Evolutionary conservation across 2,329 filamentous ascomycete genomes (phyloP), one percentile per base, ranked within the genome.

Genomic region (Xylariaceae sp.): DNA sequence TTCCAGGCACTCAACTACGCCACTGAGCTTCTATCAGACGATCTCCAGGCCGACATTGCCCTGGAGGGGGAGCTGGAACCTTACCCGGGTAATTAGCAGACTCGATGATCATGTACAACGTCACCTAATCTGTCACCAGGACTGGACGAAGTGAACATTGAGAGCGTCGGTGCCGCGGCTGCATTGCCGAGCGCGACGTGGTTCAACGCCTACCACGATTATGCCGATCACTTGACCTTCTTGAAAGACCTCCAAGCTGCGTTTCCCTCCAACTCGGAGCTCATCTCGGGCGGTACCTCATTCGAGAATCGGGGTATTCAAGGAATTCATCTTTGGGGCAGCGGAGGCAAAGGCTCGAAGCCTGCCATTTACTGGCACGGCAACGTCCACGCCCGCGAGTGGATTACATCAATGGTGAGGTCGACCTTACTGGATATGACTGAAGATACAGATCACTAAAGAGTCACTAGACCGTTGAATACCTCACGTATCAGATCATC

Each of bases 271-370:
- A 70, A 74, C 45, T 67, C 74, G 13, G 69, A 74, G 52, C 63
- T 76, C 38, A 64, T 77, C 36, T 66, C 62, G 6, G 59, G 68
- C 9, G 75, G 75, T 4, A 64, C 58, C 4, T 74, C 73, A 2
- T 63, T 64, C 30, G 57, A 73, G 42, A 69, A 70, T 3, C 64
- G 70, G 19, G 45, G 60, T 44, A 87, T 89, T 36, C 76, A 78
- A 12, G 85, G 81, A 11, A 66, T 79, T 38, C 74, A 77, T 51
- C 64, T 78, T 44, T 78, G 68, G 64, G 74, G 74, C 39, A 65
- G 56, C 43, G 61, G 61, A 3, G 65, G 67, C 12, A 69, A 67
- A 47, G 68, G 65, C 18, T 63, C 58, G 30, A 74, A 73, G 57
- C 71, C 72, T 6, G 74, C 73, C 15, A 60, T 76, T 24, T 64